phyloP scores from a whole-genome alignment of 495 filamentous ascomycete genomes.

The Tuber magnatum region DNA sequence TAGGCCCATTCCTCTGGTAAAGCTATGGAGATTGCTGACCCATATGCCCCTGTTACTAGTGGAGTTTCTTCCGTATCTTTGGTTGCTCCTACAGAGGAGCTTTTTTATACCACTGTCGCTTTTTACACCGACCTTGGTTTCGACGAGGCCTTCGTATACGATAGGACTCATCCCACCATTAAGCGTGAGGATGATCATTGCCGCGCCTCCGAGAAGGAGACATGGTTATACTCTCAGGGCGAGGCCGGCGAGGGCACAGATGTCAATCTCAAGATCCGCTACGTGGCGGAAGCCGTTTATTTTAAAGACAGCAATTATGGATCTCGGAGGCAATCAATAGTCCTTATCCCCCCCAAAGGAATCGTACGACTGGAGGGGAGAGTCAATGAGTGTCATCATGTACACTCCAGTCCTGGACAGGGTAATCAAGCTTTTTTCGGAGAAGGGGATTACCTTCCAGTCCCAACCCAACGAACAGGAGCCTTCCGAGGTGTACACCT shows the following conservation, averaged over 20 bases:
- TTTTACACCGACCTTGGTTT: conserved; percentile 42
- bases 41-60: conserved; percentile 24
- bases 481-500: conserved; percentile 35
- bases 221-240: conserved; percentile 37
- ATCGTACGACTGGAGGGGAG: conserved; percentile 37
- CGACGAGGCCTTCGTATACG: conserved; percentile 37
- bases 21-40: conserved; percentile 30
- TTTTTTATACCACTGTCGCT: conserved; percentile 36
- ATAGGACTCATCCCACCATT: conserved; percentile 30
- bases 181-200: conserved; percentile 38
- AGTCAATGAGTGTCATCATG: conserved; percentile 32
- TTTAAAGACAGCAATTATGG: conserved; percentile 27
- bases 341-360: conserved; percentile 7
- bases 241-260: conserved; percentile 22
- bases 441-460: conserved; percentile 28
- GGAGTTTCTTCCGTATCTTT: conserved; percentile 40
- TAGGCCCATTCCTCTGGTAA: not conserved
- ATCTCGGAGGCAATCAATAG: conserved; percentile 11
- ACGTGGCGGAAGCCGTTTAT: conserved; percentile 28
- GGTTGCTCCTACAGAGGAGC: conserved; percentile 38
- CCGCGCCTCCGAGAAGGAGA: conserved; percentile 39
- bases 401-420: conserved; percentile 25
- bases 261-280: conserved; percentile 37
- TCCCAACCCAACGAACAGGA: conserved; percentile 35
- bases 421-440: conserved; percentile 24